Evolutionary conservation across 768 basidiomycete genomes (phyloP).

Genomic region (Agrocybe chaxingu): DNA sequence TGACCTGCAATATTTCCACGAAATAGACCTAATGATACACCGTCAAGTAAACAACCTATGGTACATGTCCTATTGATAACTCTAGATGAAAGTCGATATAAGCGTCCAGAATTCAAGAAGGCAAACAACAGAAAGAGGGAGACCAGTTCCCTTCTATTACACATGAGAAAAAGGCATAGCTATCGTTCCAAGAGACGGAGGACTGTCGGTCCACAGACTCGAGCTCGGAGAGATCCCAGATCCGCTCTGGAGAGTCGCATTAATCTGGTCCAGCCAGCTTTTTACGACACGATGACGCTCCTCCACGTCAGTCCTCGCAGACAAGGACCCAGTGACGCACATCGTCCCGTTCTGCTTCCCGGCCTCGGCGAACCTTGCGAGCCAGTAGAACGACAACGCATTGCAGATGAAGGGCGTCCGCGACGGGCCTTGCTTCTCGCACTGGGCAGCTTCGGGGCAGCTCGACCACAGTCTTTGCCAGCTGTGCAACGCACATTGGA

Average conservation of each 20-base stretch:
- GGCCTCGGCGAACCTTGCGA: conserved; percentile 51
- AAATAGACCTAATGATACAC: no score
- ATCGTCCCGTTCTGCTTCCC: conserved; percentile 47
- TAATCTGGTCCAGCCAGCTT: conserved; percentile 48
- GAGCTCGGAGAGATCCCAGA: conserved; percentile 36
- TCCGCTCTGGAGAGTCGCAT: conserved; percentile 39
- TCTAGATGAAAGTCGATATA: no score
- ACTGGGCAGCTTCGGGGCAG: conserved; percentile 29
- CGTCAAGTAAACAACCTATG: no score
- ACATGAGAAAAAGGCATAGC: conserved; percentile 13
- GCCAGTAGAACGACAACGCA: conserved; percentile 61
- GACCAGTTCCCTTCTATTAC: not conserved
- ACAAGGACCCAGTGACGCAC: conserved; percentile 13
- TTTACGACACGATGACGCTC: conserved; percentile 46
- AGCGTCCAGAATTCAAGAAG: no score
- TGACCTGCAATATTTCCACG: no score
- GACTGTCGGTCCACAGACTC: conserved; percentile 6
- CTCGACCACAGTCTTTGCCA: conserved; percentile 58
- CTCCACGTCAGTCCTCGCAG: conserved; percentile 23
- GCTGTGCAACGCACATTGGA: conserved; percentile 54
- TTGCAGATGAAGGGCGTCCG: conserved; percentile 38
- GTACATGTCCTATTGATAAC: no score
- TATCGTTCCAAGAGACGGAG: not conserved
- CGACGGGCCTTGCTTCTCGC: conserved; percentile 19
- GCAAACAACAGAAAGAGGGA: not conserved